Conservation (phyloP, 345 rosid genomes). For the Euphorbia pulcherrima region DNA sequence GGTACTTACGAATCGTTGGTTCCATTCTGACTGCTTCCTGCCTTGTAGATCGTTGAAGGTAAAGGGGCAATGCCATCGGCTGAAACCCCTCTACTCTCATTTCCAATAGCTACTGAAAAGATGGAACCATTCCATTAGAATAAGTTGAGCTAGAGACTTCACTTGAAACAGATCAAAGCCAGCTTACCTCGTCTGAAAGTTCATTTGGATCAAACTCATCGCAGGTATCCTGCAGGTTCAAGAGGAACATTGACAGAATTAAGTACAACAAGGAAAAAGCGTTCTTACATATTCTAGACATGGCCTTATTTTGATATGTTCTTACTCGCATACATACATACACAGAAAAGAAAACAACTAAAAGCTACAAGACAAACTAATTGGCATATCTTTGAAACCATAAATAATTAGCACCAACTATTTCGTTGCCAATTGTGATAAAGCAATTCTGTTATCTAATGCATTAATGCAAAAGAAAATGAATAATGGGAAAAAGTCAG, state of each 20-base stretch:
- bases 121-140: conserved; percentile 5
- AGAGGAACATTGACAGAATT: too few species aligned
- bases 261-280: neutral
- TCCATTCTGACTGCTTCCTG: conserved; percentile 74
- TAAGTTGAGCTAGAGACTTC: neutral
- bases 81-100: conserved; percentile 89
- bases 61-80: conserved; percentile 70
- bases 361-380: neutral
- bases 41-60: conserved; percentile 62
- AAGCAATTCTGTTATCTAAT: neutral
- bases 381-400: neutral
- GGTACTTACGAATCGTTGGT: conserved; percentile 75
- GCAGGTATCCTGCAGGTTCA: conserved; percentile 66
- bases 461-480: neutral
- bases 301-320: neutral
- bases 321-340: neutral
- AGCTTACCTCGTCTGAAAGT: conserved; percentile 77
- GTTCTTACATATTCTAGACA: neutral
- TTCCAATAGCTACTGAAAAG: conserved; percentile 72
- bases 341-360: neutral
- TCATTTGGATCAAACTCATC: conserved; percentile 94
- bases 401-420: neutral
- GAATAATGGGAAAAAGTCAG: neutral
- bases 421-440: neutral
- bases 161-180: conserved; percentile 3